A percentile compares a stretch with the other conserved stretches of the same genome.
These are phyloP conservation scores for Flaveria brownii DNA, from an alignment of 129 eudicot species.

Conservation along the genomic window DNA sequence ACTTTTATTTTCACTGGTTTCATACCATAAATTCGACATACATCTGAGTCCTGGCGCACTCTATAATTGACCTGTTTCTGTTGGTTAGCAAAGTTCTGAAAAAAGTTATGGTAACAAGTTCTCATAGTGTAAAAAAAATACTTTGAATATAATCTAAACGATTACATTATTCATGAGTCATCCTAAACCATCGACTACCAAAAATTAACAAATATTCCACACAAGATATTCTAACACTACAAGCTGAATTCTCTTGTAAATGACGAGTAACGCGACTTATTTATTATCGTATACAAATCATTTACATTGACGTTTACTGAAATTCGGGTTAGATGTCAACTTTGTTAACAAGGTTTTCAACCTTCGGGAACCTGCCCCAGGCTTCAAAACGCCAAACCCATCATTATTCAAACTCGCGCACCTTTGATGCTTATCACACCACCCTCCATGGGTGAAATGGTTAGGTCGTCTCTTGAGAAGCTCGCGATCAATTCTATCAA, in stretches of 20 bases:
- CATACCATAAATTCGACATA: no score
- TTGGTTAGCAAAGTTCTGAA: no score
- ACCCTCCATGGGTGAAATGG: conserved; percentile 66
- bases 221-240: conserved; percentile 5
- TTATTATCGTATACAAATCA: conserved; percentile 32
- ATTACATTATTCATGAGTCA: conserved; percentile 21
- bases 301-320: conserved; percentile 56
- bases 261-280: conserved; percentile 1
- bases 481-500: conserved; percentile 71
- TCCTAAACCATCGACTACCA: conserved; percentile 21
- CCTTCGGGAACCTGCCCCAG: conserved; percentile 79
- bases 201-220: conserved; percentile 9
- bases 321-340: conserved; percentile 47
- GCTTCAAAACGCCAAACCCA: conserved; percentile 65
- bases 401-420: conserved; percentile 51
- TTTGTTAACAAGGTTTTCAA: conserved; percentile 54
- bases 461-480: conserved; percentile 54
- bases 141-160: background rate
- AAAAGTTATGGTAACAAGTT: no score
- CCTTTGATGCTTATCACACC: conserved; percentile 49
- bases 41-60: no score
- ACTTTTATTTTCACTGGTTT: no score
- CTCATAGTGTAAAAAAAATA: background rate
- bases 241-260: conserved; percentile 8
- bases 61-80: no score